Evolutionary conservation across 2,329 filamentous ascomycete genomes (phyloP).

Genomic region (Fusarium chuoi): DNA sequence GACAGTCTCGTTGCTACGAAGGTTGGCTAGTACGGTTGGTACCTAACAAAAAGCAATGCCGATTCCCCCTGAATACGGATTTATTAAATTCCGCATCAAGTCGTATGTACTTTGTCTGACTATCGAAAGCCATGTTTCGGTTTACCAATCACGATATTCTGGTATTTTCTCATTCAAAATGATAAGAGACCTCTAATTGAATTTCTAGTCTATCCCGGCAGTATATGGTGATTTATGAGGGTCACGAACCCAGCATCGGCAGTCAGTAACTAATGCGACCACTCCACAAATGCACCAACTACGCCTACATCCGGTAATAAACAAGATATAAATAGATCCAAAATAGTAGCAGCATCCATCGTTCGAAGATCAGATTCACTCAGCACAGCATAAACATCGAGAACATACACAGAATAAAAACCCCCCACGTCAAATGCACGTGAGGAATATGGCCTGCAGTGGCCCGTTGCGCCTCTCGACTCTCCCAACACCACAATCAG

Average conservation of each 20-base stretch:
- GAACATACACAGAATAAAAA: not conserved
- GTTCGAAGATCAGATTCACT: not conserved
- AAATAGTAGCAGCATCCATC: not conserved
- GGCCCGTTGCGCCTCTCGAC: slow-evolving; percentile 17
- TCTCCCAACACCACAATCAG: slow-evolving; percentile 1
- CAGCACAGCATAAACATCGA: not conserved
- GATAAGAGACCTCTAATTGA: no score
- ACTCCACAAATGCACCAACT: not conserved
- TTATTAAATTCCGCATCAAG: not conserved
- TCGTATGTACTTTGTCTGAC: not conserved
- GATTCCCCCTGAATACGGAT: not conserved
- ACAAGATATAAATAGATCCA: slow-evolving; percentile 1
- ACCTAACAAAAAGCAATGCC: not conserved
- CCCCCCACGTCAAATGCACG: slow-evolving; percentile 37
- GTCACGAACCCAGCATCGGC: not conserved
- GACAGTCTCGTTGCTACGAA: not conserved
- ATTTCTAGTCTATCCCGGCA: not conserved
- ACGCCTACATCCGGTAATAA: not conserved
- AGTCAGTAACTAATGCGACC: not conserved
- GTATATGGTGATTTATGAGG: not conserved
- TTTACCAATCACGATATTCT: not conserved
- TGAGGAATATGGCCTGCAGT: slow-evolving; percentile 39
- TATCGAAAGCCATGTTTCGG: not conserved
- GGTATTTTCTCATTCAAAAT: not conserved
- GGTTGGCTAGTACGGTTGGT: not conserved